Percentiles rank a stretch among this genome's conserved stretches.
These are phyloP conservation scores for Talaromyces sp. DNA, from an alignment of 2,329 filamentous ascomycete species.

Conservation along the genomic window DNA sequence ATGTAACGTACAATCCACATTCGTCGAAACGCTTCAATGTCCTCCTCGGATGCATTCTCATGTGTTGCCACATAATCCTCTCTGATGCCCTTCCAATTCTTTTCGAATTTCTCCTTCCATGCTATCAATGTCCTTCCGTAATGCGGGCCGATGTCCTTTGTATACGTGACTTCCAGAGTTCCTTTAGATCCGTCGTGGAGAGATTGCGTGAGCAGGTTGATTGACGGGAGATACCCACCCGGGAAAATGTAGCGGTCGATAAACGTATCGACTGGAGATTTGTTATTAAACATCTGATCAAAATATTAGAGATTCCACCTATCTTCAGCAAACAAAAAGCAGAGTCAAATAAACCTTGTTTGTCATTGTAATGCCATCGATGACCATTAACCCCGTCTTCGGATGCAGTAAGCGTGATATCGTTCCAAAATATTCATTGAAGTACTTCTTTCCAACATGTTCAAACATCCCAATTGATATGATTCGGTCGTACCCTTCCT, in stretches of 20 bases:
- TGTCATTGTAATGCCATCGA: conserved; percentile 74
- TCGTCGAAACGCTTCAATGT: conserved; percentile 60
- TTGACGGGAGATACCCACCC: conserved; percentile 62
- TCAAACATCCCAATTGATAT: conserved; percentile 75
- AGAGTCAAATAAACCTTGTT: conserved; percentile 40
- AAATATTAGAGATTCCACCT: not conserved
- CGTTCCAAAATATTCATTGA: conserved; percentile 61
- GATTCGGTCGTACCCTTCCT: conserved; percentile 59
- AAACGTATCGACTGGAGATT: conserved; percentile 63
- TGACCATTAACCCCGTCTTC: conserved; percentile 59
- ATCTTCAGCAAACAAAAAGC: not conserved
- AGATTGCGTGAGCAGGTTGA: conserved; percentile 51
- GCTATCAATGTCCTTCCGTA: conserved; percentile 63
- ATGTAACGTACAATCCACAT: conserved; percentile 58
- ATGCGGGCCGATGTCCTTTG: conserved; percentile 69
- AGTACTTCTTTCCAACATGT: conserved; percentile 62
- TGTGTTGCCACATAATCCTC: conserved; percentile 56
- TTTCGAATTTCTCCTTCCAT: conserved; percentile 62
- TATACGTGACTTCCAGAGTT: conserved; percentile 58
- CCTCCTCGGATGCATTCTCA: conserved; percentile 53
- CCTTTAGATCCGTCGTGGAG: conserved; percentile 57
- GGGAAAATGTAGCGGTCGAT: conserved; percentile 75
- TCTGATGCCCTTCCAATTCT: conserved; percentile 57
- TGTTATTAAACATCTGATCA: conserved; percentile 51
- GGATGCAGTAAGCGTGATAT: conserved; percentile 60